These are phyloP conservation scores for Terana coerulea DNA, from an alignment of 768 basidiomycete species.

Conservation along the genomic window DNA sequence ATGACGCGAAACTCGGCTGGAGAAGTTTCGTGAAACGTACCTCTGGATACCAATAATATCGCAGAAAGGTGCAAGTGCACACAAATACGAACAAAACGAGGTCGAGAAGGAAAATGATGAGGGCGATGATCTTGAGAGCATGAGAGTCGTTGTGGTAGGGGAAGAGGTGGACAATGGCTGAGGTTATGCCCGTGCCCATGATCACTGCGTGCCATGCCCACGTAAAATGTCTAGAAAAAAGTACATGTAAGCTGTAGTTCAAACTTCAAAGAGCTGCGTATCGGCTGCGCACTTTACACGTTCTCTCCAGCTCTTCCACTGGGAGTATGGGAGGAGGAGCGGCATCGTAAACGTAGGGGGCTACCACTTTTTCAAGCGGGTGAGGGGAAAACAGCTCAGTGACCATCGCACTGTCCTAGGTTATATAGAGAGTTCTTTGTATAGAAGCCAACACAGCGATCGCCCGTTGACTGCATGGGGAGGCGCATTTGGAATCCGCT, in stretches of 20 bases:
- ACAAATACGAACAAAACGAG: slow-evolving; percentile 34
- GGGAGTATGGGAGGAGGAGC: slow-evolving; percentile 18
- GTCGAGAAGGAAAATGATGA: slow-evolving; percentile 38
- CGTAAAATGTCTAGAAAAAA: slow-evolving; percentile 41
- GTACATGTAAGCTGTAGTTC: too few relatives aligned
- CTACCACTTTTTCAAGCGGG: background rate
- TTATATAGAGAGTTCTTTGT: too few relatives aligned
- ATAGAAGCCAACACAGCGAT: too few relatives aligned
- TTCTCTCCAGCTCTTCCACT: slow-evolving; percentile 33
- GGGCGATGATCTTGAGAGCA: slow-evolving; percentile 31
- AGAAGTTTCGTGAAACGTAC: slow-evolving; percentile 10
- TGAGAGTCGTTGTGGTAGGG: slow-evolving; percentile 37
- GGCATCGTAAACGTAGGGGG: background rate
- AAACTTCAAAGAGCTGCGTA: too few relatives aligned
- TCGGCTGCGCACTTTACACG: slow-evolving; percentile 31
- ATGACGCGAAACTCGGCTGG: too few relatives aligned
- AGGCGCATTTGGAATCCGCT: too few relatives aligned
- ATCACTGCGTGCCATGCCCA: slow-evolving; percentile 45
- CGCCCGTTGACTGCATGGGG: background rate
- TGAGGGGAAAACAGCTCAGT: too few relatives aligned
- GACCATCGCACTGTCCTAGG: too few relatives aligned
- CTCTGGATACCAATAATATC: slow-evolving; percentile 32
- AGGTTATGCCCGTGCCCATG: slow-evolving; percentile 44
- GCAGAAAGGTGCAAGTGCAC: slow-evolving; percentile 25
- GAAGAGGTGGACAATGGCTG: slow-evolving; percentile 38